phyloP scores from a whole-genome alignment of 768 basidiomycete species.

The Leccinum disarticulatum region DNA sequence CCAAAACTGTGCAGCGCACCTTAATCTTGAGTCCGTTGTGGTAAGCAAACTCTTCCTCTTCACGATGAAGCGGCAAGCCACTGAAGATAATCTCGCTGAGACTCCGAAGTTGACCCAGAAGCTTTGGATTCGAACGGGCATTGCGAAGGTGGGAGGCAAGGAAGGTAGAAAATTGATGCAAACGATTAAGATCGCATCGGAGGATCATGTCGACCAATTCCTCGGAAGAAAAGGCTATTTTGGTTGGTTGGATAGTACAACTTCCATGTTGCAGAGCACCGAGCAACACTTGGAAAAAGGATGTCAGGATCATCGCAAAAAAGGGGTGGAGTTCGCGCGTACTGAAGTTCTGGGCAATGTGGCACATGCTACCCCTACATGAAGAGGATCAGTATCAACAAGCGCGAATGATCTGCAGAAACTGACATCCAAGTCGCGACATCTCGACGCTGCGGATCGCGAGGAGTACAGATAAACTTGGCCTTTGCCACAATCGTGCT shows the following conservation, averaged over 20 bases:
- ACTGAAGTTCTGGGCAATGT: slow-evolving; percentile 78
- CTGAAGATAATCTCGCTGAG: slow-evolving; percentile 67
- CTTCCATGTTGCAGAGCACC: slow-evolving; percentile 70
- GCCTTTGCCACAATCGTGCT: slow-evolving; percentile 63
- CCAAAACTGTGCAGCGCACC: slow-evolving; percentile 41
- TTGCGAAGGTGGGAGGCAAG: slow-evolving; percentile 61
- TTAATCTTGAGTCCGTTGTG: slow-evolving; percentile 61
- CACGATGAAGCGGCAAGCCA: slow-evolving; percentile 61
- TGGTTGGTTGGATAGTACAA: slow-evolving; percentile 71
- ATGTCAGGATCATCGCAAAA: slow-evolving; percentile 21
- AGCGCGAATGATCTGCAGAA: slow-evolving; percentile 14
- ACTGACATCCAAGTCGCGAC: slow-evolving; percentile 74
- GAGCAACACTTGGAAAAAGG: slow-evolving; percentile 50
- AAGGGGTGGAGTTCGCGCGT: slow-evolving; percentile 34
- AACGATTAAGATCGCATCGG: slow-evolving; percentile 65
- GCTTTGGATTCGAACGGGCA: slow-evolving; percentile 57
- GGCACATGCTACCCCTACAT: slow-evolving; percentile 78
- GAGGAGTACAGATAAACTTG: slow-evolving; percentile 47
- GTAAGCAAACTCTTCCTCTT: slow-evolving; percentile 73
- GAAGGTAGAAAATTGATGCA: slow-evolving; percentile 75
- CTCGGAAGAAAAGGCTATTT: slow-evolving; percentile 60
- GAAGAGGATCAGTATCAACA: slow-evolving; percentile 35
- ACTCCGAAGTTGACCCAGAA: slow-evolving; percentile 53
- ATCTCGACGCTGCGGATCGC: slow-evolving; percentile 54
- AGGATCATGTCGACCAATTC: slow-evolving; percentile 74